Evolutionary conservation across 208 protist genomes (phyloP), one percentile per base, ranked within the genome.

Genomic region (Wallacemonas rigidus): DNA sequence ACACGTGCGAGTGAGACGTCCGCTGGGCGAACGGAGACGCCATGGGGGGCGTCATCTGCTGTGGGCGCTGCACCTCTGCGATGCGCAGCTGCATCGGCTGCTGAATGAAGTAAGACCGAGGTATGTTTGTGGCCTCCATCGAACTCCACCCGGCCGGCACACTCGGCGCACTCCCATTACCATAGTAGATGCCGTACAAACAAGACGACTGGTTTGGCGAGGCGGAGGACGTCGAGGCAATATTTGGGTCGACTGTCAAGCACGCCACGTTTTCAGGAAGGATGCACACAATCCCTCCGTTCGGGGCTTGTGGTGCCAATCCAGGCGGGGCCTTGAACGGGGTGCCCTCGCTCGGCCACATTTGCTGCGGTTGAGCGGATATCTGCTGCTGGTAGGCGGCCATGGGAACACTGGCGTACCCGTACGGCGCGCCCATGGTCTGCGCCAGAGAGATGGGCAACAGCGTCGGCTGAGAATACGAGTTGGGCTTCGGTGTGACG

Each of bases 291-390:
- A 65, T 3, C 44, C 60, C 60, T 9, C 60, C 60, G n/a, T 50
- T 65, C 14, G 43, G 41, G n/a, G 44, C 41, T 41, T 65, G 60
- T 7, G 60, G 7, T 4, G 60, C 15, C 53, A 44, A 41, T 9
- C 17, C 36, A 38, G 51, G 26, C 51, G 67, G 53, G 15, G 67
- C 50, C 53, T 45, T 40, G 63, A 39, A 69, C 12, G 67, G 3
- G 2, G 36, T 26, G 9, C 39, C 2, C 40, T 48, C 39, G 1
- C 12, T 35, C 3, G 36, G 12, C 60, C 60, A 65, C 43, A 65
- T 15, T 26, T 71, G 67, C 67, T 71, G 67, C 48, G 17, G 67
- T 40, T 54, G 63, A 12, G 68, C 41, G 72, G 77, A 72, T 35
- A 55, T 50, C n/a, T 56, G 41, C 17, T 71, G 65, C 43, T 55